phyloP scores from a whole-genome alignment of 2,329 filamentous ascomycete species.

The Colletotrichum viniferum region DNA sequence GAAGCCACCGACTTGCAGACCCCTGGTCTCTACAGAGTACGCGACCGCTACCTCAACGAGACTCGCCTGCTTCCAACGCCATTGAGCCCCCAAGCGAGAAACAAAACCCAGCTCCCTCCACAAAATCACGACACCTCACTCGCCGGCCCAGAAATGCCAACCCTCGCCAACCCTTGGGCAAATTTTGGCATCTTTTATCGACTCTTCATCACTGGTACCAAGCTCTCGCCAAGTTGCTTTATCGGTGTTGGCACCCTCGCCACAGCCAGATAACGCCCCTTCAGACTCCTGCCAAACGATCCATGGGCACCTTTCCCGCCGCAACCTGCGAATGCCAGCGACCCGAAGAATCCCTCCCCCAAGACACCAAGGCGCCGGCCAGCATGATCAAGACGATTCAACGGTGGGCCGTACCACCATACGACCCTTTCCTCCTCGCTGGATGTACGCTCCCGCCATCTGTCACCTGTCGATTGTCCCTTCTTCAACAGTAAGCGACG shows the following conservation, averaged over 20 bases:
- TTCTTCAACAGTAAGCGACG: not conserved
- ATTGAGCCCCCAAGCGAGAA: not conserved
- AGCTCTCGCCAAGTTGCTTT: slow-evolving; percentile 17
- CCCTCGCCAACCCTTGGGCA: slow-evolving; percentile 7
- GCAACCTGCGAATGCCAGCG: not conserved
- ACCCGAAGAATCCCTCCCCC: not conserved
- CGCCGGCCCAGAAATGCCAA: slow-evolving; percentile 19
- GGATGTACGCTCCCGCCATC: not conserved
- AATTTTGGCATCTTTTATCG: slow-evolving; percentile 14
- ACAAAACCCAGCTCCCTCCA: not conserved
- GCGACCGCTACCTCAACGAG: not conserved
- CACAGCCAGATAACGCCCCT: slow-evolving; percentile 7
- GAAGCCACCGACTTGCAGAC: not conserved
- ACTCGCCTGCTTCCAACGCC: not conserved
- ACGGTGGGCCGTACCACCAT: not conserved
- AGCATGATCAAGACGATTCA: not conserved
- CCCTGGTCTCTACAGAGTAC: not conserved
- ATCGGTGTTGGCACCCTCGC: slow-evolving; percentile 17
- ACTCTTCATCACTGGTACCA: slow-evolving; percentile 16
- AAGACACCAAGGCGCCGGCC: not conserved
- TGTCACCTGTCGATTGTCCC: not conserved
- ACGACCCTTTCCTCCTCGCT: not conserved
- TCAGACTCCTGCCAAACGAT: not conserved
- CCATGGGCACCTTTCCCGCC: not conserved
- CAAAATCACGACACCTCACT: slow-evolving; percentile 1